Evolutionary conservation across 2,329 filamentous ascomycete genomes (phyloP).

Genomic region (Elsinoe fawcettii): DNA sequence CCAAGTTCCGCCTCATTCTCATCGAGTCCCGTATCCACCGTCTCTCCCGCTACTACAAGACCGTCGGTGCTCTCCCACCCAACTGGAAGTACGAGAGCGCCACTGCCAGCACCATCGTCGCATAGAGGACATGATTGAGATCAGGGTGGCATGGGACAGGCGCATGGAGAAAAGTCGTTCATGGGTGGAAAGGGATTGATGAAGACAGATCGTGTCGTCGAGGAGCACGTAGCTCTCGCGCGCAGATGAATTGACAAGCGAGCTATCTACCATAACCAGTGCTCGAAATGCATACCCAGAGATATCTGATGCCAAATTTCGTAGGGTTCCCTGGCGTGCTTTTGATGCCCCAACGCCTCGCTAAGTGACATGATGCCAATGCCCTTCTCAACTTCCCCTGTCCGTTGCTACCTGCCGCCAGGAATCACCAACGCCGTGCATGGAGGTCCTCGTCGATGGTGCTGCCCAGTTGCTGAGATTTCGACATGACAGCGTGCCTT

Average conservation of each 20-base stretch:
- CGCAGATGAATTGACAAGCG: not conserved
- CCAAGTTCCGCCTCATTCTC: constrained; percentile 99
- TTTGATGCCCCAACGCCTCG: not conserved
- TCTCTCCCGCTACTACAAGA: constrained; percentile 99
- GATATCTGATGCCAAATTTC: constrained; percentile 1
- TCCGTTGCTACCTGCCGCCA: not conserved
- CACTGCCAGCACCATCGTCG: constrained; percentile 88
- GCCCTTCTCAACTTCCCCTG: not conserved
- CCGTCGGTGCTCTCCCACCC: constrained; percentile 71
- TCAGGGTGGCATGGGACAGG: constrained; percentile 5
- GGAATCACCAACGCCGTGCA: no score
- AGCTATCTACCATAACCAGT: not conserved
- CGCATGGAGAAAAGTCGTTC: not conserved
- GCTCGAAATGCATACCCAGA: constrained; percentile 14
- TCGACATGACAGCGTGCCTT: no score
- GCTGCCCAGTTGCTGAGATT: no score
- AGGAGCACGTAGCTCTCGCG: not conserved
- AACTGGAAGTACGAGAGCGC: constrained; percentile 99
- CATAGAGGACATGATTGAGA: constrained; percentile 50
- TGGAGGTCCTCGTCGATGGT: no score
- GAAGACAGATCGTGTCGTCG: not conserved
- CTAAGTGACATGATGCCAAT: not conserved
- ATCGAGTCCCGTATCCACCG: constrained; percentile 99
- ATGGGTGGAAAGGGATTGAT: not conserved
- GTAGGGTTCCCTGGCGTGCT: not conserved